Evolutionary conservation across 164 flowering plant genomes (phyloP), one percentile per base, ranked within the genome.

Genomic region (Paratinospora sagittata): DNA sequence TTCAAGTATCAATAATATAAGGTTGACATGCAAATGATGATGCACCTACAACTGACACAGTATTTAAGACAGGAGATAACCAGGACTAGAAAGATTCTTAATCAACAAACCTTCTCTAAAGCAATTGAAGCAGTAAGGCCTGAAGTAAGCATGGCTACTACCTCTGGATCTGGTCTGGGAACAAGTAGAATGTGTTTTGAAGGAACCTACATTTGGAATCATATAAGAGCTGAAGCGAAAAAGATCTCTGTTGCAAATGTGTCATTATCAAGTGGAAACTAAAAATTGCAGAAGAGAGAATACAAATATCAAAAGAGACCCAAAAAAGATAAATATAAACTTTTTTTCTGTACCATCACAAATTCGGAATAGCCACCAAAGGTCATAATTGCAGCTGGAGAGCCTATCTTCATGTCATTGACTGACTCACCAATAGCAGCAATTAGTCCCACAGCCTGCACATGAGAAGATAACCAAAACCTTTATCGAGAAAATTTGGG

Each of bases 91-190:
- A 67, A 47, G 45, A 60, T 45, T 47, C 9, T 52, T 5, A 70
- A 72, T 49, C 27, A 64, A 30, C 75, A 74, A 36, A 95, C 99
- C 97, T 89, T 86, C 75, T 92, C 97, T 24, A 95, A 77, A 70
- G 96, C 90, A 78, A 92, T 92, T 30, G 97, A 92, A 70, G 99
- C 99, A 39, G 99, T 95, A 34, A 95, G 87, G 65, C 99, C 99
- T 69, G 99, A 95, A 70, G 99, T 95, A 71, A 95, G 97, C 97
- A 95, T 88, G 26, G 99, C 99, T 77, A 95, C 89, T 74, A 91
- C 92, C 85, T 95, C 97, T 62, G 99, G 97, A 82, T 89, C 97
- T 70, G 99, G 97, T 81, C 89, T 87, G 68, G 87, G 82, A 67
- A 95, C 93, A 19, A 89, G 87, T 78, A 95, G 90, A 57, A 89